Evolutionary conservation across 2,329 filamentous ascomycete species (phyloP).

Genomic region (Cordyceps tenuipes): DNA sequence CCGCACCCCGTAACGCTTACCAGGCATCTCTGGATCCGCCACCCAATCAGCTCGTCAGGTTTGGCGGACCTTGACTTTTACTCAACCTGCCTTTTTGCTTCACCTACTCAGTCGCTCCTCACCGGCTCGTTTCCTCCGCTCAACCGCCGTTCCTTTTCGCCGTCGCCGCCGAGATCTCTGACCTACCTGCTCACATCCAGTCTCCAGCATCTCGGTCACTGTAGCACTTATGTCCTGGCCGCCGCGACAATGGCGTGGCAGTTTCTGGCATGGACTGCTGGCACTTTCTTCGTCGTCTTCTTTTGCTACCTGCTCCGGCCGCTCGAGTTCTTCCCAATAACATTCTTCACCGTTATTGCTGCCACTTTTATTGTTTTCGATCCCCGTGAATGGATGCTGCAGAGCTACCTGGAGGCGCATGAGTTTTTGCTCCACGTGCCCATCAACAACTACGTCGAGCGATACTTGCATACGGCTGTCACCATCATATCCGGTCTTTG

Average conservation of each 20-base stretch:
- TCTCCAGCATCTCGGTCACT: constrained; percentile 6
- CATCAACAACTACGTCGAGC: constrained; percentile 11
- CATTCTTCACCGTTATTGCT: constrained; percentile 5
- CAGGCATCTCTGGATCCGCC: constrained; percentile 2
- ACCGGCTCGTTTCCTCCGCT: neutral
- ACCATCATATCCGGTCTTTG: constrained; percentile 16
- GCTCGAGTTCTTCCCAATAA: constrained; percentile 13
- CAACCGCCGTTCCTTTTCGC: neutral
- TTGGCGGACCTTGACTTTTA: neutral
- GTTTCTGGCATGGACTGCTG: constrained; percentile 29
- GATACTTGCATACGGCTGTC: constrained; percentile 6
- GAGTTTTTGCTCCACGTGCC: constrained; percentile 19
- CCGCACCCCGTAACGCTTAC: neutral
- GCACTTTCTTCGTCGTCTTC: constrained; percentile 29
- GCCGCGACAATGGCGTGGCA: constrained; percentile 38
- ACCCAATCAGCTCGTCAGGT: constrained; percentile 8
- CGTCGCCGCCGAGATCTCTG: neutral
- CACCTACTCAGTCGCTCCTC: neutral
- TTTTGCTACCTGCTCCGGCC: constrained; percentile 30
- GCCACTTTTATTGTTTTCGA: constrained; percentile 21
- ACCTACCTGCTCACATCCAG: neutral
- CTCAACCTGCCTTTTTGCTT: constrained; percentile 8
- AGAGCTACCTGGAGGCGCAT: constrained; percentile 10
- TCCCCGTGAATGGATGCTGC: constrained; percentile 6
- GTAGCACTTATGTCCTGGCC: constrained; percentile 14